Evolutionary conservation across 2,329 filamentous ascomycete species (phyloP).

Genomic region (Stachybotrys chlorohalonatus): DNA sequence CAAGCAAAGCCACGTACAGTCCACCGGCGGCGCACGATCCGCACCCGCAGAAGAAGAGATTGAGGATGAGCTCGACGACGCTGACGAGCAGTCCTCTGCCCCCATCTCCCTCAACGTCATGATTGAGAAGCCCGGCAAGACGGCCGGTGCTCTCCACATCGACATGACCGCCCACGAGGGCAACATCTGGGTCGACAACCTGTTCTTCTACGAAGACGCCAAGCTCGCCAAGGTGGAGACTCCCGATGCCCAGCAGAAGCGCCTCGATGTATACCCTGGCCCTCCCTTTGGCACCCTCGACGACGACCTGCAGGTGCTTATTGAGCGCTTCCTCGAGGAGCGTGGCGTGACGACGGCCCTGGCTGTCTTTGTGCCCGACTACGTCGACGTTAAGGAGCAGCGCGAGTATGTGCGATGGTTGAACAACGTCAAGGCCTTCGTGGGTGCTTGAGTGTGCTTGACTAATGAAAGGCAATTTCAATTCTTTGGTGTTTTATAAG

Average conservation of each 20-base stretch:
- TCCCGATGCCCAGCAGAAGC: slow-evolving; percentile 67
- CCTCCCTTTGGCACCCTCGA: slow-evolving; percentile 92
- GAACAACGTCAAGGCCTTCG: slow-evolving; percentile 75
- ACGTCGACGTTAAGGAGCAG: slow-evolving; percentile 98
- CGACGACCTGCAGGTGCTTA: slow-evolving; percentile 84
- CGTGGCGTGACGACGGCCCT: slow-evolving; percentile 80
- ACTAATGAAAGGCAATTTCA: neutral
- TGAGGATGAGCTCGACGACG: slow-evolving; percentile 43
- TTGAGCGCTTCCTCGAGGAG: slow-evolving; percentile 93
- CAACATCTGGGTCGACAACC: slow-evolving; percentile 77
- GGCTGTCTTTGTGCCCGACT: slow-evolving; percentile 87
- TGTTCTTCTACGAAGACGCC: slow-evolving; percentile 76
- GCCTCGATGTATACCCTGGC: slow-evolving; percentile 75
- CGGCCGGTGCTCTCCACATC: slow-evolving; percentile 67
- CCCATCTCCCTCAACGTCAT: slow-evolving; percentile 79
- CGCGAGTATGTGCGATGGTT: slow-evolving; percentile 92
- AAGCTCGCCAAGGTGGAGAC: slow-evolving; percentile 67
- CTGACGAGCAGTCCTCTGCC: slow-evolving; percentile 52
- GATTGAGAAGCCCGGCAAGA: slow-evolving; percentile 74
- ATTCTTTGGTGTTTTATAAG: neutral
- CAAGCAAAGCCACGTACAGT: slow-evolving; percentile 46
- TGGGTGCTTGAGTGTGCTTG: slow-evolving; percentile 50
- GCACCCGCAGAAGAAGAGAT: slow-evolving; percentile 39
- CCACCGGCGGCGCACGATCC: slow-evolving; percentile 38
- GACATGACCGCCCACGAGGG: slow-evolving; percentile 83